Percentiles rank a stretch among this genome's conserved stretches.
Conservation (phyloP, 2,329 filamentous ascomycete species). For the Pezizomycotina sp. region DNA sequence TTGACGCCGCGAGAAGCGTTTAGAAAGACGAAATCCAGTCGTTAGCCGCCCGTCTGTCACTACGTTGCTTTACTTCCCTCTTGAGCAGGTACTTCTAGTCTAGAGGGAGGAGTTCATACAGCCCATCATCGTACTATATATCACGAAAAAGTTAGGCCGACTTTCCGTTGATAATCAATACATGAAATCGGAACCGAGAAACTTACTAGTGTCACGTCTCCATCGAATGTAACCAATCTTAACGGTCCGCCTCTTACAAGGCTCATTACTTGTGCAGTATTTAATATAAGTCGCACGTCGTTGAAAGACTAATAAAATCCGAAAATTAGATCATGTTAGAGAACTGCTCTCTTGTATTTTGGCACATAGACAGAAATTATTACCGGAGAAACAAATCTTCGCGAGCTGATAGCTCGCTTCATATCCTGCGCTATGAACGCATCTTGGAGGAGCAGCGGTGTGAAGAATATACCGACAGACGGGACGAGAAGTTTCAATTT, state of each 20-base stretch:
- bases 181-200: no score
- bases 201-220: conserved; percentile 64
- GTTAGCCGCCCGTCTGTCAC: neutral
- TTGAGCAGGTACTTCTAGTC: neutral
- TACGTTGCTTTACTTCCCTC: neutral
- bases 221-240: conserved; percentile 86
- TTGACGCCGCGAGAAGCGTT: neutral
- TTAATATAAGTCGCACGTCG: conserved; percentile 79
- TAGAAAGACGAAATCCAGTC: neutral
- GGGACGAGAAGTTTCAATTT: conserved; percentile 88
- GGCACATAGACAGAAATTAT: no score
- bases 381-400: conserved; percentile 72
- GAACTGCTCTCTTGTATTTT: no score
- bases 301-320: conserved; percentile 53
- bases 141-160: conserved; percentile 30
- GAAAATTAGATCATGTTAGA: neutral
- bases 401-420: conserved; percentile 69
- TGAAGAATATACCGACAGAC: conserved; percentile 85
- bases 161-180: no score
- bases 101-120: conserved; percentile 4
- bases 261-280: conserved; percentile 86
- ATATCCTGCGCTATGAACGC: conserved; percentile 84
- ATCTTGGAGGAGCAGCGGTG: conserved; percentile 65
- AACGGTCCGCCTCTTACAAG: conserved; percentile 58
- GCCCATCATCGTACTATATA: conserved; percentile 29